phyloP scores from a whole-genome alignment of 139 green algal genomes.

The Asterochloris erici region DNA sequence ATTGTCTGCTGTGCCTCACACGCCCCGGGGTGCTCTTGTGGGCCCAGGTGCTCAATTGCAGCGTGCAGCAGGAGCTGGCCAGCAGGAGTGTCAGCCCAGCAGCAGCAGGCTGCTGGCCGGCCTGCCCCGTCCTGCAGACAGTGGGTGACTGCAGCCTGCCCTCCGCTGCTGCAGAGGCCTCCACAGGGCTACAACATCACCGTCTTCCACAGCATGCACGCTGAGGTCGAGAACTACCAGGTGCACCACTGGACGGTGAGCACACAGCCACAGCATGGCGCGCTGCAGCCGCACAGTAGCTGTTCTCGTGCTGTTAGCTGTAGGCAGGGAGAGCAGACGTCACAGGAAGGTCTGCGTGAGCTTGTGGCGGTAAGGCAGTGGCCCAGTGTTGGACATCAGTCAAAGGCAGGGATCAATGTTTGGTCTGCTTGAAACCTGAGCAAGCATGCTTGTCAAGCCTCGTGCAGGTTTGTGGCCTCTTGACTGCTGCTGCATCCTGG shows the following conservation, averaged over 20 bases:
- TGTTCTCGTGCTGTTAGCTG: not conserved
- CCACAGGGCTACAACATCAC: conserved; percentile 67
- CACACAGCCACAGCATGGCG: not conserved
- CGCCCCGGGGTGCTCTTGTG: too few relatives aligned
- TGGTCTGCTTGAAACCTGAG: not conserved
- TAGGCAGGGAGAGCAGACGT: too few relatives aligned
- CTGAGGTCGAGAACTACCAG: conserved; percentile 57
- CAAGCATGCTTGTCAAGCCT: not conserved
- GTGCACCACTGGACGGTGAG: conserved; percentile 33
- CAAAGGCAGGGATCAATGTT: not conserved
- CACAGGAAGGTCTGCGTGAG: not conserved
- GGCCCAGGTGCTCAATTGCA: too few relatives aligned
- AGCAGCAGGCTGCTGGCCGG: too few relatives aligned
- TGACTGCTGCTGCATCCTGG: not conserved
- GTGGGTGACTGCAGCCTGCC: too few relatives aligned
- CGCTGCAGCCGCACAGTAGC: not conserved
- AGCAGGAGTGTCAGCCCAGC: too few relatives aligned
- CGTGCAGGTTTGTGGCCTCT: too few relatives aligned
- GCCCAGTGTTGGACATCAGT: not conserved
- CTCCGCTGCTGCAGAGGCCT: conserved; percentile 40
- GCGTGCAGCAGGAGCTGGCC: too few relatives aligned
- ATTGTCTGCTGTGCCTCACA: too few relatives aligned
- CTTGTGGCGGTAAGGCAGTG: not conserved
- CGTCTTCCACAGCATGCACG: conserved; percentile 64
- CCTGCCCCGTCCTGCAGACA: too few relatives aligned